Percentiles rank a stretch among this genome's conserved stretches.
These are phyloP conservation scores for Phytopythium mirpurense DNA, from an alignment of 352 stramenopile species.

Conservation along the genomic window DNA sequence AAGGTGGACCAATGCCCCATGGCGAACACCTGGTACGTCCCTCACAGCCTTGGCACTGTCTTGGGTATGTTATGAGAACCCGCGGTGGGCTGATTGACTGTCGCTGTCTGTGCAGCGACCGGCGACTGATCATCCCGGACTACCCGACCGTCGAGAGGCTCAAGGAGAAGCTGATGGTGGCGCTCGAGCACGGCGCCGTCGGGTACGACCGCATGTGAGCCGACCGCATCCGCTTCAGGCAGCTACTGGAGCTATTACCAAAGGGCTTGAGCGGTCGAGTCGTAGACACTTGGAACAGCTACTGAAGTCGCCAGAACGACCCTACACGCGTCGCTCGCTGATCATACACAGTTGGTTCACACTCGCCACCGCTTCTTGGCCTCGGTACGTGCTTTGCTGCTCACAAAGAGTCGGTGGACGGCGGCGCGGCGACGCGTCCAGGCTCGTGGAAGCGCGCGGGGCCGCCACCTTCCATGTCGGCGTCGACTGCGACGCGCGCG, in stretches of 20 bases:
- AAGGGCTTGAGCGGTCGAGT: no score
- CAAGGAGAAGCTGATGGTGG: slow-evolving; percentile 56
- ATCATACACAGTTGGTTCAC: no score
- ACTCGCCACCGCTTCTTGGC: no score
- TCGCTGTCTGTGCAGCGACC: slow-evolving; percentile 32
- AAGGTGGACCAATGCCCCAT: slow-evolving; percentile 49
- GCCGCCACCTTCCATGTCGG: slow-evolving; percentile 3
- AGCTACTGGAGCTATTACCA: no score
- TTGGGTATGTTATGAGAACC: no score
- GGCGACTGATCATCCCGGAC: slow-evolving; percentile 60
- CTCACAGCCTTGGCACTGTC: neutral
- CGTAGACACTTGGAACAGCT: no score
- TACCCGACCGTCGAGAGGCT: slow-evolving; percentile 49
- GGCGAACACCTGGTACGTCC: slow-evolving; percentile 67
- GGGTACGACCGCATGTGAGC: slow-evolving; percentile 76
- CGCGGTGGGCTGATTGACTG: no score
- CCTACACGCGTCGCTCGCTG: no score
- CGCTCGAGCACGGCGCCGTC: slow-evolving; percentile 52
- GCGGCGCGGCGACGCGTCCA: slow-evolving; percentile 41
- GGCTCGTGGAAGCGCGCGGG: slow-evolving; percentile 48
- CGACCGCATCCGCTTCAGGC: neutral
- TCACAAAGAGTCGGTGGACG: slow-evolving; percentile 38
- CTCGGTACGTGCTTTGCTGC: no score
- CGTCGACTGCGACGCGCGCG: slow-evolving; percentile 24
- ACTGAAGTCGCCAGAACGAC: no score